Evolutionary conservation across 306 rosid species (phyloP).

Genomic region (Prosopis cineraria): DNA sequence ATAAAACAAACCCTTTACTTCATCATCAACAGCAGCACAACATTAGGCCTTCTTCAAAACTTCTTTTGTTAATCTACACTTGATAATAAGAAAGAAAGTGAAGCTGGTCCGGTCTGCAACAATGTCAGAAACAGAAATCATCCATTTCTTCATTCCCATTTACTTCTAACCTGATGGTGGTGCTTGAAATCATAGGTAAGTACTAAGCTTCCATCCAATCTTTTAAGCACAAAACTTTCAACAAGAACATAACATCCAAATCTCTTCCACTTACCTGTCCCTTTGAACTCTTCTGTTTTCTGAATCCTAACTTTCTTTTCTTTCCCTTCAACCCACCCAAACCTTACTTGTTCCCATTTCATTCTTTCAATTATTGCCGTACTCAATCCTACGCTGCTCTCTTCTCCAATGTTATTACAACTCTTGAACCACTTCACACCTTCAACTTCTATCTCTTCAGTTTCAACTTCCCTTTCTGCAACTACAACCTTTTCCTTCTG

Average conservation of each 20-base stretch:
- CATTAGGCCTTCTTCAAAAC: not conserved
- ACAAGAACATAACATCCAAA: constrained; percentile 66
- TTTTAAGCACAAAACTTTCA: constrained; percentile 60
- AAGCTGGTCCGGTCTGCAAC: not conserved
- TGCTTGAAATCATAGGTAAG: constrained; percentile 54
- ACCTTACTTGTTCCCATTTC: constrained; percentile 54
- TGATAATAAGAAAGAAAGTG: not conserved
- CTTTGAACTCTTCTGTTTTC: constrained; percentile 55
- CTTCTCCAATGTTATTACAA: constrained; percentile 40
- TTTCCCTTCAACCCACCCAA: constrained; percentile 46
- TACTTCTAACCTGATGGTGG: constrained; percentile 43
- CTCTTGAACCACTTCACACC: constrained; percentile 59
- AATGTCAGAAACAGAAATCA: not conserved
- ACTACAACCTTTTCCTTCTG: constrained; percentile 46
- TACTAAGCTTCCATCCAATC: constrained; percentile 58
- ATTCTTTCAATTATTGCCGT: constrained; percentile 57
- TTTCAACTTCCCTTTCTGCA: constrained; percentile 40
- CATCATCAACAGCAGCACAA: not conserved
- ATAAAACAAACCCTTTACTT: constrained; percentile 22
- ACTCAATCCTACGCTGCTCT: constrained; percentile 55
- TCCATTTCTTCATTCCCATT: constrained; percentile 55
- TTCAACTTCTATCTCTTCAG: constrained; percentile 10
- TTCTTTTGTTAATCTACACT: not conserved
- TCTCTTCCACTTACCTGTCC: constrained; percentile 53
- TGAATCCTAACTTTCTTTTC: constrained; percentile 38